Base-by-base conservation (phyloP, 106 monocot species). In the Acorus calamus region DNA sequence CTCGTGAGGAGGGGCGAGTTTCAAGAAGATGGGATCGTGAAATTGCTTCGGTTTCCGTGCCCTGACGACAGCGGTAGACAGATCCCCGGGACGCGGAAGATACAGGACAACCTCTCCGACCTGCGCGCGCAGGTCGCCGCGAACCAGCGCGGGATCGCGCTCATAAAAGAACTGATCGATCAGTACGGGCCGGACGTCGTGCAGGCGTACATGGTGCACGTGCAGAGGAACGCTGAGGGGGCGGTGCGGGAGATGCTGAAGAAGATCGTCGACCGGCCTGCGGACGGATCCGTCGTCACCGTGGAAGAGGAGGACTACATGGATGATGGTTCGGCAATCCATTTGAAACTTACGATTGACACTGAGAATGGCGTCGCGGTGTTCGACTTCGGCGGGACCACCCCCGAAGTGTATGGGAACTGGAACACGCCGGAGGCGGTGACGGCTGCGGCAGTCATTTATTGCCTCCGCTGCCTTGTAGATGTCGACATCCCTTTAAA, bases 381-480 rank as follows among this genome's bases (percentile, higher is more conserved):
- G 65, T 91, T 96, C 60, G 78, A 91, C 67, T 96, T 96, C 52
- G 55, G 65, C 42, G 96, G 96, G 13, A 91, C 87, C 1, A 91
- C 84, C 47, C 68, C 87, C 4, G 96, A 91, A 72, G 96, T 96
- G 12, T 91, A 96, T 56, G 90, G 90, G 3, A 96, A 96, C 52
- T 96, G 96, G 96, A 96, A 96, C 65, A 80, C 90, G 4, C 96
- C 96, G 54, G 72, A 82, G 70, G 96, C 96, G 14, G 87, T 96
- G 49, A 96, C 91, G 41, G 28, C 82, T 10, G 96, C 96, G 10
- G 90, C 91, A 5, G 96, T 96, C 5, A 96, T 91, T 44, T 96
- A 96, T 59, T 96, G 83, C 56, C 76, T 96, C 8, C 83, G 90
- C 8, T 82, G 82, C 58, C 69, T 96, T 76, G 81, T 96, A 7